Percentiles rank a stretch among this genome's conserved stretches.
phyloP scores from a whole-genome alignment of 140 eudicot genomes.

The Bidens hawaiensis region DNA sequence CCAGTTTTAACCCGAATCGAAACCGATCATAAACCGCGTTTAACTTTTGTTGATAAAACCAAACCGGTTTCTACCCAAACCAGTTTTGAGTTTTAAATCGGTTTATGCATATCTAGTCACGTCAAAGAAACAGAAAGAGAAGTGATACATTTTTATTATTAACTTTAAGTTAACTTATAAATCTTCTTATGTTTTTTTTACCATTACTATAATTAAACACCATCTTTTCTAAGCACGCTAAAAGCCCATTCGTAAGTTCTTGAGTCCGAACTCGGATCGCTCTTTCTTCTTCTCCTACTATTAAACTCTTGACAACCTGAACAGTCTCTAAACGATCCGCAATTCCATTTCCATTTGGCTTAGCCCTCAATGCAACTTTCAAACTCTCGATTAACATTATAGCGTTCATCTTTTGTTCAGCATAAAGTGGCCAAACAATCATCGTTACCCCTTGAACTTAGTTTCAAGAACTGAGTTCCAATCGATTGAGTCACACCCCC shows the following conservation, averaged over 20 bases:
- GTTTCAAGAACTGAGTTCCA: slow-evolving; percentile 66
- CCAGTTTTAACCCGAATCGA: no score
- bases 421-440: slow-evolving; percentile 66
- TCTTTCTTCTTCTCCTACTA: slow-evolving; percentile 56
- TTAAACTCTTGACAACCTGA: slow-evolving; percentile 35
- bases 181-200: background rate
- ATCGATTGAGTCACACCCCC: slow-evolving; percentile 63
- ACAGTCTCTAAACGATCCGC: slow-evolving; percentile 34
- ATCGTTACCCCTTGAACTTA: slow-evolving; percentile 38
- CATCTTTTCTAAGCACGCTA: slow-evolving; percentile 21
- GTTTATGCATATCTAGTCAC: no score
- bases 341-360: slow-evolving; percentile 27
- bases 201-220: no score
- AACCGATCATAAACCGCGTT: no score
- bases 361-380: slow-evolving; percentile 39
- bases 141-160: no score
- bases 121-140: no score
- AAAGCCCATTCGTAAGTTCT: slow-evolving; percentile 41
- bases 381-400: slow-evolving; percentile 37
- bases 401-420: slow-evolving; percentile 62
- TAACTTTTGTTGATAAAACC: no score
- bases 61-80: no score
- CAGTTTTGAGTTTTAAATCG: no score
- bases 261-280: slow-evolving; percentile 18
- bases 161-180: no score